Base-by-base conservation (phyloP, 768 basidiomycete genomes). In the Podaxis sp. region DNA sequence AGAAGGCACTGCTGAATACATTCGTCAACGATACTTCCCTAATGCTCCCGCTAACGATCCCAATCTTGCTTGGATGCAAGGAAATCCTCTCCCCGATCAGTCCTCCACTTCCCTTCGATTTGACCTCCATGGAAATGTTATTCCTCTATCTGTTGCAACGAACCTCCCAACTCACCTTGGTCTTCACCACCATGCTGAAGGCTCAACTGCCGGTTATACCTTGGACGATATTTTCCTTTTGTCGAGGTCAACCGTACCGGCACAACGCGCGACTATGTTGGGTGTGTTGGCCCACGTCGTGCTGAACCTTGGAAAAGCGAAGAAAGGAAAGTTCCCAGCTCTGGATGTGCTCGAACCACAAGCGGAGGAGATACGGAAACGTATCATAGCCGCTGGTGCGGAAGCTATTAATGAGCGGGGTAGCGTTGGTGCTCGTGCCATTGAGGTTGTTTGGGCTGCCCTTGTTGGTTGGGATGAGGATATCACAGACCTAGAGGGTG, bases 141-240 rank as follows among this genome's bases (percentile, higher is more conserved):
- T 96, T n/a, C 79, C 91, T 1, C 63, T 76, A 0, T 69, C 78
- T 2, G 67, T 86, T 2, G 83, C 85, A 2, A 72, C 79, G 0
- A 79, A 78, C 1, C 78, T 96, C 2, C 94, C 94, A 1, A 89
- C 91, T 0, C 88, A 94, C 74, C 81, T 94, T 5, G 95, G 95
- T 3, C 78, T 96, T 2, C 94, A 98, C 73, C 95, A 97, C 70
- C 95, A 96, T 70, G 89, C 94, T 0, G 87, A 92, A 59, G 83
- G 88, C 1, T 75, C 79, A 36, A 85, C 82, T 61, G 95, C 95
- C 0, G 95, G 94, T 0, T 97, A 97, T 74, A 95, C 93, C 0
- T 76, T 96, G 1, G 88, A 93, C 49, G 95, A 96, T 63, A 79
- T 96, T 3, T 88, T 96, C 50, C 75, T 91, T 43, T 80, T 96